phyloP scores from a whole-genome alignment of 306 rosid genomes.

The Rosa lucieae region DNA sequence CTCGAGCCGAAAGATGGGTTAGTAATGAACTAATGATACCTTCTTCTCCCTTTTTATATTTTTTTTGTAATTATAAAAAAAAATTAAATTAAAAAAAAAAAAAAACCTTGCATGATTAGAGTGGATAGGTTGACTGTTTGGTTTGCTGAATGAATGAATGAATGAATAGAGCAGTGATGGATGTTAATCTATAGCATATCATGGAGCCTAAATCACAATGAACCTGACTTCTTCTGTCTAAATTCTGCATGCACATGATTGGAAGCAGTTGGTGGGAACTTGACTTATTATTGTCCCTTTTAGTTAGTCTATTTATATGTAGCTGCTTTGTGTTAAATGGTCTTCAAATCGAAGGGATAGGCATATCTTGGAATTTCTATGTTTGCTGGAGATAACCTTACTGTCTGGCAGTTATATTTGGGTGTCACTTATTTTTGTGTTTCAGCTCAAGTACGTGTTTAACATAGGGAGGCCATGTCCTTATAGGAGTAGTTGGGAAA shows the following conservation, averaged over 20 bases:
- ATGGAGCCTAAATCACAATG: neutral
- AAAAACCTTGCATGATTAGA: neutral
- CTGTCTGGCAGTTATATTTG: neutral
- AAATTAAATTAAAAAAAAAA: too few species aligned
- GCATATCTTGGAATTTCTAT: neutral
- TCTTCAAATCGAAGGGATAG: neutral
- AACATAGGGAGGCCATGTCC: neutral
- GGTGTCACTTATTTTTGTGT: neutral
- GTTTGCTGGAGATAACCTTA: neutral
- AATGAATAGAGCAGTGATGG: too few species aligned
- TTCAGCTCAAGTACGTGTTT: neutral
- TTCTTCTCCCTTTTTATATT: neutral
- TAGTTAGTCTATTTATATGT: neutral
- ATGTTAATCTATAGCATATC: neutral
- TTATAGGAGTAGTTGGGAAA: neutral
- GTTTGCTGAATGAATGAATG: too few species aligned
- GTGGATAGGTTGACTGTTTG: neutral
- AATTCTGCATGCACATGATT: neutral
- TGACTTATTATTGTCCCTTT: neutral
- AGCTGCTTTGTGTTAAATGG: neutral
- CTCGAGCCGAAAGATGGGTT: constrained; percentile 43
- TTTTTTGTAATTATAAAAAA: too few species aligned
- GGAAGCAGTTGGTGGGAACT: neutral
- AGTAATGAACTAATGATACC: constrained; percentile 1
- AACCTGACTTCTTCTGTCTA: neutral